These are phyloP conservation scores for Debaryomyces udenii DNA, from an alignment of 1,139 yeast genomes.

Conservation along the genomic window DNA sequence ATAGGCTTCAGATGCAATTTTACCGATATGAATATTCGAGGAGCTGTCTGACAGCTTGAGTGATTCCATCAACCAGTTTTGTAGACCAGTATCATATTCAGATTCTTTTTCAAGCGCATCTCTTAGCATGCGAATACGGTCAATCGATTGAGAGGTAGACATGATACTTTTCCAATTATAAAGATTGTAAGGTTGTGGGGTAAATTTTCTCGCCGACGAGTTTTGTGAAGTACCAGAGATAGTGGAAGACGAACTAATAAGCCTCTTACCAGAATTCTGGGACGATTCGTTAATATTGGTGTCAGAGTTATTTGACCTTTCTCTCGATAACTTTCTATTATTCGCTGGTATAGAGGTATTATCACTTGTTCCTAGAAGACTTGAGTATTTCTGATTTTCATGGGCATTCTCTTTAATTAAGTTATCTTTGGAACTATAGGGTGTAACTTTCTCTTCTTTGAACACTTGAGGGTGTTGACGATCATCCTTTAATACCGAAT, in stretches of 20 bases:
- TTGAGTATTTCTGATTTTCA: constrained; percentile 16
- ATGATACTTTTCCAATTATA: constrained; percentile 51
- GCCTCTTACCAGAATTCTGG: not conserved
- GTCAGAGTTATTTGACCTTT: constrained; percentile 3
- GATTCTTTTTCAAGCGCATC: constrained; percentile 46
- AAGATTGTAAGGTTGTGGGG: constrained; percentile 12
- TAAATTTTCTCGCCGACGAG: constrained; percentile 1
- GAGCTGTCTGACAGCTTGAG: constrained; percentile 38
- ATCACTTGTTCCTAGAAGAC: constrained; percentile 12
- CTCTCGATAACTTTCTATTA: not conserved
- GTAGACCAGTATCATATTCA: constrained; percentile 48
- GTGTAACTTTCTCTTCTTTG: constrained; percentile 37
- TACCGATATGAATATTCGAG: constrained; percentile 46
- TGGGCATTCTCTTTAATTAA: constrained; percentile 11
- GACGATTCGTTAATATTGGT: not conserved
- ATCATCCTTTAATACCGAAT: constrained; percentile 37
- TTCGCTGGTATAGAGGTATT: not conserved
- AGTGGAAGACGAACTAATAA: constrained; percentile 2
- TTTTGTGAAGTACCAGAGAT: not conserved
- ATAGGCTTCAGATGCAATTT: constrained; percentile 49
- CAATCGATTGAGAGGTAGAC: constrained; percentile 45
- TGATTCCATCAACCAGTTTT: constrained; percentile 48
- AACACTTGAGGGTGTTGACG: constrained; percentile 28
- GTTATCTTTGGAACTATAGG: constrained; percentile 25
- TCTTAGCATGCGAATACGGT: constrained; percentile 42